These are phyloP conservation scores for Kodamaea derodonti DNA, from an alignment of 1,139 yeast species.

Conservation along the genomic window DNA sequence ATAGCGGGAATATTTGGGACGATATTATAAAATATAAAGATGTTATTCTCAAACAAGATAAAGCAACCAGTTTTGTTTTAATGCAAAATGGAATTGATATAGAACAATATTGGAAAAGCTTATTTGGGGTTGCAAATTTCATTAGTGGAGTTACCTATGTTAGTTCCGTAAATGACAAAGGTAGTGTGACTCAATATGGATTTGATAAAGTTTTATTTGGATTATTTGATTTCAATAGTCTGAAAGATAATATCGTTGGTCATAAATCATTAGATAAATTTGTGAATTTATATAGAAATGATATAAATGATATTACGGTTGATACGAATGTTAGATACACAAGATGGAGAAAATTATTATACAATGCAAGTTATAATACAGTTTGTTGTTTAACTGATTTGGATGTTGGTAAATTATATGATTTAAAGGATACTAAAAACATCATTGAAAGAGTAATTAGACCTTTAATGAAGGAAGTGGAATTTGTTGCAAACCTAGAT, in stretches of 20 bases:
- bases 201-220: conserved; percentile 57
- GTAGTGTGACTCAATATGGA: conserved; percentile 48
- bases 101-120: conserved; percentile 52
- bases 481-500: conserved; percentile 22
- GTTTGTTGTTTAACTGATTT: conserved; percentile 50
- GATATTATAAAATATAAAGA: conserved; percentile 13
- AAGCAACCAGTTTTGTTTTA: conserved; percentile 50
- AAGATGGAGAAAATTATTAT: conserved; percentile 72
- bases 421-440: conserved; percentile 13
- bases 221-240: conserved; percentile 31
- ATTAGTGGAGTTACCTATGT: conserved; percentile 70
- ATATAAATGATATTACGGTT: conserved; percentile 35
- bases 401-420: conserved; percentile 39
- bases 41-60: conserved; percentile 8
- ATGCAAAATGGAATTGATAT: conserved; percentile 76
- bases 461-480: conserved; percentile 25
- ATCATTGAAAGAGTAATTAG: conserved; percentile 15
- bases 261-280: conserved; percentile 34
- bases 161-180: conserved; percentile 57
- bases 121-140: conserved; percentile 27
- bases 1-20: conserved; percentile 20
- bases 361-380: conserved; percentile 66
- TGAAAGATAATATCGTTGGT: conserved; percentile 12
- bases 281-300: conserved; percentile 46
- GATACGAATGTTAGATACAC: conserved; percentile 50